phyloP scores from a whole-genome alignment of 1,139 yeast species.

The Insectozyma bohioensis region DNA sequence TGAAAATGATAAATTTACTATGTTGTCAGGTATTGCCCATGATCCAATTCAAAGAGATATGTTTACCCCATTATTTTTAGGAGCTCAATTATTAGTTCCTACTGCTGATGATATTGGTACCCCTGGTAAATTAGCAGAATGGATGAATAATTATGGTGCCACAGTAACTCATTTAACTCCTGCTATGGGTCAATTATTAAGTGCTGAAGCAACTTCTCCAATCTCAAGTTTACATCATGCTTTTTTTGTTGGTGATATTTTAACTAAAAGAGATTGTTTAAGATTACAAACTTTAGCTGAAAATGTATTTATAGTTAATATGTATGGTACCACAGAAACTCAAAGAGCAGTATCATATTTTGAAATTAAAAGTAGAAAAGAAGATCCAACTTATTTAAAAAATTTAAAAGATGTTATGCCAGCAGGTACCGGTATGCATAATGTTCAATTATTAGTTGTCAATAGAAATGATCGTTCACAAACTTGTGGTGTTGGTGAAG shows the following conservation, averaged over 20 bases:
- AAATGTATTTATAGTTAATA: conserved; percentile 87
- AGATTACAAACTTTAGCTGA: conserved; percentile 89
- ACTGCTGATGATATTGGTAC: conserved; percentile 98
- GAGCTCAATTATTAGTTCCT: conserved; percentile 91
- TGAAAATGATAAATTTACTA: conserved; percentile 84
- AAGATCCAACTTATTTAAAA: conserved; percentile 73
- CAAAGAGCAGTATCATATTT: conserved; percentile 96
- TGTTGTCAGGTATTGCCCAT: conserved; percentile 98
- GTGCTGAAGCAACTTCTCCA: conserved; percentile 93
- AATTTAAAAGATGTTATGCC: conserved; percentile 95
- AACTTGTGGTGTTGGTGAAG: conserved; percentile 97
- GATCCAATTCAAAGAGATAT: conserved; percentile 99
- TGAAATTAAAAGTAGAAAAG: conserved; percentile 73
- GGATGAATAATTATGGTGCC: conserved; percentile 93
- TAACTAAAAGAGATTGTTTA: conserved; percentile 94
- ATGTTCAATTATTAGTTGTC: conserved; percentile 91
- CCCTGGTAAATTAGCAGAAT: conserved; percentile 93
- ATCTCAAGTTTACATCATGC: conserved; percentile 91
- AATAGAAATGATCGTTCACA: conserved; percentile 85
- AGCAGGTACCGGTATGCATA: conserved; percentile 96
- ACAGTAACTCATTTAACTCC: conserved; percentile 98
- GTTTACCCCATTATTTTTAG: conserved; percentile 95
- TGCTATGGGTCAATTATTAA: conserved; percentile 96
- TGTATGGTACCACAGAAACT: conserved; percentile 99
- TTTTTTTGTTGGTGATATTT: conserved; percentile 95